These are phyloP conservation scores for Zygosaccharomyces pseudorouxii DNA, from an alignment of 805 yeast genomes.

Conservation along the genomic window DNA sequence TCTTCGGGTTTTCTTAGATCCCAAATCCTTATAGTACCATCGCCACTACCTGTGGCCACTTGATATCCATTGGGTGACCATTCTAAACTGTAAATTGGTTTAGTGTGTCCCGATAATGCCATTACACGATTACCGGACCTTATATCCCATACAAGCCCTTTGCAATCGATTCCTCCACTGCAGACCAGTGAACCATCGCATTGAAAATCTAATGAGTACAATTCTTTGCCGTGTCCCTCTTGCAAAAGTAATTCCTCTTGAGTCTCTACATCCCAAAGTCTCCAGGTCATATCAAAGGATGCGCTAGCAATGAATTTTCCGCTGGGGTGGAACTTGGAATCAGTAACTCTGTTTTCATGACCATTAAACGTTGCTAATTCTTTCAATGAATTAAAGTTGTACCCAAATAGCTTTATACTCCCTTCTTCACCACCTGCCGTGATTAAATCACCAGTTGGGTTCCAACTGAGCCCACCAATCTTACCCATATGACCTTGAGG, in stretches of 20 bases:
- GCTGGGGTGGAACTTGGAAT: slow-evolving; percentile 61
- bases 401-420: slow-evolving; percentile 36
- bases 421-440: slow-evolving; percentile 49
- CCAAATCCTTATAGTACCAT: slow-evolving; percentile 78
- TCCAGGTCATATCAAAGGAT: slow-evolving; percentile 84
- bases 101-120: slow-evolving; percentile 60
- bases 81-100: slow-evolving; percentile 63
- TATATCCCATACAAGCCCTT: slow-evolving; percentile 78
- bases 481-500: slow-evolving; percentile 49
- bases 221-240: slow-evolving; percentile 81
- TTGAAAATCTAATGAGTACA: slow-evolving; percentile 58
- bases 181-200: slow-evolving; percentile 73
- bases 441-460: slow-evolving; percentile 31
- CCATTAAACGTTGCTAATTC: slow-evolving; percentile 32
- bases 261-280: slow-evolving; percentile 69
- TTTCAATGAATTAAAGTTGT: slow-evolving; percentile 18
- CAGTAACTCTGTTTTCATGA: slow-evolving; percentile 57
- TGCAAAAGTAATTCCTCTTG: slow-evolving; percentile 55
- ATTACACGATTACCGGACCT: slow-evolving; percentile 66
- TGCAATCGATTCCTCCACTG: slow-evolving; percentile 74
- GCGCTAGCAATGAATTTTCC: slow-evolving; percentile 58
- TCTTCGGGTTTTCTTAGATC: slow-evolving; percentile 55
- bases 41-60: slow-evolving; percentile 80
- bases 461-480: slow-evolving; percentile 69
- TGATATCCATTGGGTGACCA: slow-evolving; percentile 77